A percentile compares a stretch with the other conserved stretches of the same genome.
Conservation (phyloP, 129 eudicot genomes). For the Flaveria sonorensis region DNA sequence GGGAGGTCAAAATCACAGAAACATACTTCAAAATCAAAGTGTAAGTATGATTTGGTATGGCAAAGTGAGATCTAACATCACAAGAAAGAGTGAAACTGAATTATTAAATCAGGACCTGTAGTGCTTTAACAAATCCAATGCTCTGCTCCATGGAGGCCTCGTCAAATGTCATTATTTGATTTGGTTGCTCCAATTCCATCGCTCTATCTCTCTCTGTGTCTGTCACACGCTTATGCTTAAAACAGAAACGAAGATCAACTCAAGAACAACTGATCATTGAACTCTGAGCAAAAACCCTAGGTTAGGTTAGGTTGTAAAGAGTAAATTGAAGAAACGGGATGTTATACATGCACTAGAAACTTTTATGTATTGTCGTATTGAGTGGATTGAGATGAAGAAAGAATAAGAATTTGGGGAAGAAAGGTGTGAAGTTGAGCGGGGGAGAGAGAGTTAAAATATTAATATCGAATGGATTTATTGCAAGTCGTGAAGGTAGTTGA, state of each 20-base stretch:
- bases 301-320: not conserved
- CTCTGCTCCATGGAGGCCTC: conserved; percentile 83
- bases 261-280: conserved; percentile 29
- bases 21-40: not conserved
- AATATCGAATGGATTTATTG: not conserved
- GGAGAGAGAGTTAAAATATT: too few species aligned
- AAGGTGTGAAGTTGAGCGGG: too few species aligned
- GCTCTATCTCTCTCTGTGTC: not conserved
- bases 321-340: not conserved
- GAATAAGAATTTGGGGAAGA: not conserved
- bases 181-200: conserved; percentile 44
- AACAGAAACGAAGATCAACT: conserved; percentile 2
- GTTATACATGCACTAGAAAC: too few species aligned
- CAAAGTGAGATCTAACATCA: not conserved
- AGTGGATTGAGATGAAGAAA: not conserved
- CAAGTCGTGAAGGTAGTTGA: not conserved
- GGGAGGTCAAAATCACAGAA: not conserved
- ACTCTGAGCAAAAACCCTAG: not conserved
- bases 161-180: conserved; percentile 58
- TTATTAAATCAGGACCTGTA: conserved; percentile 55
- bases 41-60: conserved; percentile 13
- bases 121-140: conserved; percentile 81
- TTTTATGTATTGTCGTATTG: not conserved
- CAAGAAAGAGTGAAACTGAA: too few species aligned
- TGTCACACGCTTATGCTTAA: not conserved